Base-by-base conservation (phyloP, 129 eudicot genomes). In the Calendula officinalis region DNA sequence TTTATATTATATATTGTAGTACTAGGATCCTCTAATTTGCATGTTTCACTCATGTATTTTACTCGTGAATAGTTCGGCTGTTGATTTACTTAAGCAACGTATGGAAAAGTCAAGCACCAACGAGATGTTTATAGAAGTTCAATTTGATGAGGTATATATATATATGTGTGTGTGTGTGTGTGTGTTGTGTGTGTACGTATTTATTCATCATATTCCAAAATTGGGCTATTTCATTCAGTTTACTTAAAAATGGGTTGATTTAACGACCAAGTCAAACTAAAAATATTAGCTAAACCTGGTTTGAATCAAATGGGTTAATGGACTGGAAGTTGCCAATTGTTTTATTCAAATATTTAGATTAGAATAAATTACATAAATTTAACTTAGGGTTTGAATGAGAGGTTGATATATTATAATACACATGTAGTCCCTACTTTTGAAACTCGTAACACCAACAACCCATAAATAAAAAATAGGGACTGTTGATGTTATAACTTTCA, bases 71-170 rank as follows among this genome's bases (percentile, higher is more conserved):
- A 91, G 95, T 8, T 48, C 85, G 54, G 77, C 89, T 16, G 74
- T 92, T 77, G 89, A 85, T 77, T 79, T 92, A 78, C 86, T 92
- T 46, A 85, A 88, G 81, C 77, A 81, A 81, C 84, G 87, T n/a
- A 73, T 54, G 75, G 79, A 83, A 69, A 77, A 77, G 30, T 75
- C 65, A 60, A 32, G 14, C 34, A 34, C 75, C 63, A 71, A 78
- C 71, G 90, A 84, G 36, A 67, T 64, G 41, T 77, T 77, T 12
- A 36, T 44, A 27, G 96, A 88, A 71, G 86, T 65, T 66, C 72
- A 88, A 48, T 83, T 92, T 49, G 98, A 92, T 41, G 98, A 92
- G 96, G 97, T 22, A 22, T 22, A 22, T 22, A 22, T 22, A 22
- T 22, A 22, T 22, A 22, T 22, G 2, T 22, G 2, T 22, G 2